Conservation (phyloP, 257 asterid genomes). For the Nicotiana tabacum region DNA sequence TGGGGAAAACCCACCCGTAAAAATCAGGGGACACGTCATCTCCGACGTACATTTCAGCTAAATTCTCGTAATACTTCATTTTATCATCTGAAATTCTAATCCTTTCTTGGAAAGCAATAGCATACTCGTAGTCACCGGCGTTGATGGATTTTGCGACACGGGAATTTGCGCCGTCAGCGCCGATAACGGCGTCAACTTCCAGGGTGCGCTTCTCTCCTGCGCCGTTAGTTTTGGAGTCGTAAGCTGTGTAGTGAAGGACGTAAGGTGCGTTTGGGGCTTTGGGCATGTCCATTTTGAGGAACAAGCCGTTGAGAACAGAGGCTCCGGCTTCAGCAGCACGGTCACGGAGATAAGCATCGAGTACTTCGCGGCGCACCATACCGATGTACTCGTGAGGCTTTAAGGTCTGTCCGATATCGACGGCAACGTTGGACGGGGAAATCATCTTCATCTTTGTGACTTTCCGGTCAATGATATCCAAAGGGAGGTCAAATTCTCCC, state of each 20-base stretch:
- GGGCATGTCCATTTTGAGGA: conserved; percentile 78
- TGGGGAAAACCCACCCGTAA: conserved; percentile 94
- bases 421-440: conserved; percentile 91
- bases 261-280: conserved; percentile 48
- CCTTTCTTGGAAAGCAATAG: conserved; percentile 91
- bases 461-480: conserved; percentile 79
- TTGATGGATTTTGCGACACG: conserved; percentile 74
- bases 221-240: conserved; percentile 52
- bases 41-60: conserved; percentile 92
- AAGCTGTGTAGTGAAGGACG: conserved; percentile 62
- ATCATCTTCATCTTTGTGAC: conserved; percentile 97
- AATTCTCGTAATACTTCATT: conserved; percentile 75
- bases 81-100: conserved; percentile 73
- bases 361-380: conserved; percentile 94
- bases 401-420: conserved; percentile 75
- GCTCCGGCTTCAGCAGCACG: conserved; percentile 77
- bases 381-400: conserved; percentile 94
- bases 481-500: conserved; percentile 85
- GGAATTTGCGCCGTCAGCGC: conserved; percentile 97
- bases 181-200: conserved; percentile 83
- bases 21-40: conserved; percentile 92
- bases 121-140: conserved; percentile 95
- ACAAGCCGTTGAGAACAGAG: conserved; percentile 69
- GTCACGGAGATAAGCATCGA: conserved; percentile 79
- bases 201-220: conserved; percentile 63